Percentiles rank a stretch among this genome's conserved stretches.
Conservation (phyloP, 2,329 filamentous ascomycete species). For the Karstenula rhodostoma region DNA sequence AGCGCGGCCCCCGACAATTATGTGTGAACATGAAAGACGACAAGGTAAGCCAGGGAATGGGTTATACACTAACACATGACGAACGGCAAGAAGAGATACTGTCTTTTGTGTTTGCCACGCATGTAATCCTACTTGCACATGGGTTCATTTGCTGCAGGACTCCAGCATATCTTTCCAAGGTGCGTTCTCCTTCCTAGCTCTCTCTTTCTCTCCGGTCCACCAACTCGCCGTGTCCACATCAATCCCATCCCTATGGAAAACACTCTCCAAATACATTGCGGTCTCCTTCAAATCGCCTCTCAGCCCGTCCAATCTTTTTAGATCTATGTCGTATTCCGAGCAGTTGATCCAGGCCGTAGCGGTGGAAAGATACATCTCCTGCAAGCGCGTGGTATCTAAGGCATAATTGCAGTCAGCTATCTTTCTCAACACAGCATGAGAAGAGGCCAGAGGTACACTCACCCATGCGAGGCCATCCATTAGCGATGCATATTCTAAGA, state of each 20-base stretch:
- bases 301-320: background rate
- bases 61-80: background rate
- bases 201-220: conserved; percentile 6
- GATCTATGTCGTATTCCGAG: background rate
- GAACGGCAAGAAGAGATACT: background rate
- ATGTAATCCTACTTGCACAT: background rate
- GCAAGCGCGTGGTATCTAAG: conserved; percentile 2
- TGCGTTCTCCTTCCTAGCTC: background rate
- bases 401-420: background rate
- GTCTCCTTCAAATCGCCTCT: background rate
- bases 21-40: too few species aligned
- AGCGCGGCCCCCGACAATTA: background rate
- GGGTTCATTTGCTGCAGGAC: background rate
- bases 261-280: background rate
- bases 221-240: background rate
- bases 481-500: background rate
- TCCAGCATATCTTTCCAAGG: conserved; percentile 8
- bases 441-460: background rate
- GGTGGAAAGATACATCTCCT: conserved; percentile 6
- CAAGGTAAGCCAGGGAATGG: too few species aligned
- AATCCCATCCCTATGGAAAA: background rate
- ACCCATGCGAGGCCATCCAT: conserved; percentile 12
- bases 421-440: background rate
- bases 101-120: background rate
- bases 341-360: conserved; percentile 11